Base-by-base conservation (phyloP, 1,139 yeast genomes). In the Kurtzmaniella quercitrusa region DNA sequence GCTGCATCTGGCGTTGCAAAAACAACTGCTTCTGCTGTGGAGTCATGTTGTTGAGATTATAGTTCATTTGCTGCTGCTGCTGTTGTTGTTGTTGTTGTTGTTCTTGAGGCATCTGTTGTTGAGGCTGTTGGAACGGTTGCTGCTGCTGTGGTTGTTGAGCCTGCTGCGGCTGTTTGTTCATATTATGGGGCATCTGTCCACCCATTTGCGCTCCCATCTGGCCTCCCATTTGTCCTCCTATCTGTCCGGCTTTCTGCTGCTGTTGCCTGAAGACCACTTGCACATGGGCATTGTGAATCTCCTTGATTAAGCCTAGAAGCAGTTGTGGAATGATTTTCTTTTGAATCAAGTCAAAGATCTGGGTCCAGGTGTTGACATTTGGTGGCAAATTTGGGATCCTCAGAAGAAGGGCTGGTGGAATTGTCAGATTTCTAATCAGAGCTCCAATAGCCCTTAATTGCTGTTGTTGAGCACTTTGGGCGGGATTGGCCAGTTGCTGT, bases 341-440 rank as follows among this genome's bases (percentile, higher is more conserved):
- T 47, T 76, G 78, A 42, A 85, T 73, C 52, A 85, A 75, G 43
- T 85, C 88, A 58, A 85, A 82, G 23, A 90, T 80, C 59, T 85
- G 91, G 37, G 80, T 77, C 96, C 96, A 89, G 3, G 95, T 87
- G 50, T 78, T 82, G 34, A 83, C 83, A 43, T 82, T 85, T n/a
- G 85, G 82, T 0, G 96, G 96, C 31, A 90, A 68, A 40, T 81
- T 82, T 11, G 96, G 96, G 42, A 90, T 79, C 55, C 79, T 79
- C 42, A 77, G 73, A 40, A 90, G 66, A 37, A 90, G 62, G 6
- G 82, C 80, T n/a, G 78, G 80, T 1, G 97, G 97, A 43, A 90
- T 87, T 3, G 86, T 87, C 3, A 79, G 67, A 40, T 78, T 79
- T 38, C 73, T 51, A 45, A 73, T 67, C 58, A 68, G 57, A 41